Evolutionary conservation across 2,329 filamentous ascomycete species (phyloP), one percentile per base, ranked within the genome.

Genomic region (Diaporthe vaccinii): DNA sequence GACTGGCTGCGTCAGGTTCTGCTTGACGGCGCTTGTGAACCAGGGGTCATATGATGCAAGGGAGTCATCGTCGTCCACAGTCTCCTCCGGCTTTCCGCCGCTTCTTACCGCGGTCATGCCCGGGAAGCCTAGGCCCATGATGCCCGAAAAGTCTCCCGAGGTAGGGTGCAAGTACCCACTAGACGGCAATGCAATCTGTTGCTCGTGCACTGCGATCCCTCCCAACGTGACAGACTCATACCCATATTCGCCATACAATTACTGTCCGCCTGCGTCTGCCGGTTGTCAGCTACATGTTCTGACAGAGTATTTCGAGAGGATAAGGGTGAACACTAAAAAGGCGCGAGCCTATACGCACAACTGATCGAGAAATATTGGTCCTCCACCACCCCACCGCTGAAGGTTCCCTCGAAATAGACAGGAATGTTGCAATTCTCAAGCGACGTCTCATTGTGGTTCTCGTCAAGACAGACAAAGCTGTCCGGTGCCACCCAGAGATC

Each of bases 71-170:
- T 71, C 71, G 5, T 73, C 39, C 10, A 39, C 15, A 2, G 51
- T n/a, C 17, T 31, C 36, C 31, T 61, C 34, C 1, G 75, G 28
- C 4, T 25, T 9, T 28, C 9, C 31, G 5, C 73, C 73, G 8
- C 58, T 70, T 17, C 73, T 75, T 3, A 69, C 75, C 9, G 73
- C 73, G 2, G 75, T 71, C 73, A 75, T 73, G 10, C 46, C 70
- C 3, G 73, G 75, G n/a, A 71, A 75, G 2, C 62, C 75, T 7
- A 76, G 58, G 15, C 75, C 75, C 39, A 76, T 44, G 9, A 76
- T 57, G 2, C 75, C 75, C 4, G 75, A 67, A 28, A 71, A 76
- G 17, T 76, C 75, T 6, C 55, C 69, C 4, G 75, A 67, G 0
- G 57, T 44, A 12, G 55, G 49, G 0, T 75, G 31, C 8, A 76